A percentile compares a stretch with the other conserved stretches of the same genome.
These are phyloP conservation scores for Hypoxylon sp. DNA, from an alignment of 2,329 filamentous ascomycete species.

Conservation along the genomic window DNA sequence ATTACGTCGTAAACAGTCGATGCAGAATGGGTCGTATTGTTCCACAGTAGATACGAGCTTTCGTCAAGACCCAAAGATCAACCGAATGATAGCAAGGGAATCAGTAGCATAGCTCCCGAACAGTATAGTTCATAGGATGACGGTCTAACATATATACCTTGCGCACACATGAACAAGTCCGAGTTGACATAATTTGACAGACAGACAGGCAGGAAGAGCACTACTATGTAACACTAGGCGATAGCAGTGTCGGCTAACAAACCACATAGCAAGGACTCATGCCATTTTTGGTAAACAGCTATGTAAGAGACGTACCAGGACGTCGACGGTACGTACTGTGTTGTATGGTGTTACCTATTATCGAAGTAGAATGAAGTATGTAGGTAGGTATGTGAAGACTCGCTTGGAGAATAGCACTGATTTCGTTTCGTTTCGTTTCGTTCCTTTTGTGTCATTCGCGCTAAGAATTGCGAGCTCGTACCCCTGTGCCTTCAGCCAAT, in stretches of 20 bases:
- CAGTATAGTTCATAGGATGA: neutral
- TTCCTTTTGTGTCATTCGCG: conserved; percentile 27
- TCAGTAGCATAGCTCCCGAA: neutral
- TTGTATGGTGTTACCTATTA: too few relatives aligned
- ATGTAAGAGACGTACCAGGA: neutral
- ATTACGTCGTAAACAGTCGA: neutral
- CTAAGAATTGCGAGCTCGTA: conserved; percentile 37
- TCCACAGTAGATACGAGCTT: too few relatives aligned
- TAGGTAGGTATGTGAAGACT: neutral
- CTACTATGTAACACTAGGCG: conserved; percentile 2
- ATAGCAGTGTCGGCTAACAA: neutral
- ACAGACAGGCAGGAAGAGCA: too few relatives aligned
- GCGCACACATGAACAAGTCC: conserved; percentile 1
- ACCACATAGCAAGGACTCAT: neutral
- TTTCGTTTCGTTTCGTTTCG: conserved; percentile 3
- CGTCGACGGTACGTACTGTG: neutral
- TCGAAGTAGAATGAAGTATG: neutral
- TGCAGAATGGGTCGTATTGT: too few relatives aligned
- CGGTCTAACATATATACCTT: neutral
- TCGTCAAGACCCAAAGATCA: neutral
- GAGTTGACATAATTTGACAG: neutral
- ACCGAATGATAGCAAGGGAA: neutral
- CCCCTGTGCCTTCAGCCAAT: conserved; percentile 30
- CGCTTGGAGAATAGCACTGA: neutral
- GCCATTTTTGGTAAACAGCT: neutral